Evolutionary conservation across 2,329 filamentous ascomycete species (phyloP), one percentile per base, ranked within the genome.

Genomic region (Xenosphaeropsis pyriputrescens): DNA sequence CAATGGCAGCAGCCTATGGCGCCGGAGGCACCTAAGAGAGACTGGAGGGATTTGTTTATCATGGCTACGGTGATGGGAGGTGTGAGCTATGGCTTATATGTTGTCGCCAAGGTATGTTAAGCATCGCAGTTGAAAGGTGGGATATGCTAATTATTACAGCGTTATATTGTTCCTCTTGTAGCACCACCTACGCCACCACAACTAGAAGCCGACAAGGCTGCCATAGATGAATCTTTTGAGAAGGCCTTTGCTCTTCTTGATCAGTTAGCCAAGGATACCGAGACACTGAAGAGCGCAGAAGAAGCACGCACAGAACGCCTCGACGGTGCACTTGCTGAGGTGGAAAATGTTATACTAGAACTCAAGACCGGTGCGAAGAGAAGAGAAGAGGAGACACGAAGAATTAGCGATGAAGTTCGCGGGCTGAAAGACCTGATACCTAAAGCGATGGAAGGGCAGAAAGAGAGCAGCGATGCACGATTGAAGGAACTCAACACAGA

Each of bases 41-140:
- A 98, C 61, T 98, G 91, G 91, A 74, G 93, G 43, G 91, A 98
- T 56, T 96, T 86, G 83, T 98, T 98, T 61, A 96, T 98, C 59
- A 94, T 96, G 85, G 91, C 91, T 6, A 98, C 91, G 0, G 84
- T 96, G 11, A 80, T 93, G 44, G 81, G 86, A 40, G 85, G 88
- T 35, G 79, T 95, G 15, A 72, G 85, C 30, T 96, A 95, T 53
- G 89, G 88, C 0, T 61, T 94, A 16, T 98, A 91, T 56, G 74
- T 79, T 46, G 71, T 95, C 13, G 84, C 86, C 43, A 93, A 93
- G 73, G 82, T 85, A 64, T 29, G 56, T 39, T 31, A 31, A 16
- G 26, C 35, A 26, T 26, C 12, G n/a, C 19, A 9, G 15, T 30
- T 18, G 15, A 22, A 30, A 22, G 33, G 18, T 48, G 13, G 14